Percentiles rank a stretch among this genome's conserved stretches.
These are phyloP conservation scores for Wickerhamomyces subpelliculosus DNA, from an alignment of 805 yeast species.

Conservation along the genomic window DNA sequence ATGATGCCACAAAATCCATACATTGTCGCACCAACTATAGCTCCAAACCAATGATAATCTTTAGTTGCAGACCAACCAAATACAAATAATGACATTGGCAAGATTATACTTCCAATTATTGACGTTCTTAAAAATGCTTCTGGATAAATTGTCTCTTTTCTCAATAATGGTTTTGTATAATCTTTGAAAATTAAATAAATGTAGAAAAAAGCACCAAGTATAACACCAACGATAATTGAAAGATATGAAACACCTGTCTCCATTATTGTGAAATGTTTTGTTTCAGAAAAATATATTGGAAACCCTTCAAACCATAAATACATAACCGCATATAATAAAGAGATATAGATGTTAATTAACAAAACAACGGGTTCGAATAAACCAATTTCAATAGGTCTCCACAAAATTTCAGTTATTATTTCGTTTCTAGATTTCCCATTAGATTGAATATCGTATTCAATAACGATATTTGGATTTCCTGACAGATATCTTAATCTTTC, in stretches of 20 bases:
- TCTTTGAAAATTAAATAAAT: slow-evolving; percentile 18
- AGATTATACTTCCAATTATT: slow-evolving; percentile 31
- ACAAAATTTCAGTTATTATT: slow-evolving; percentile 27
- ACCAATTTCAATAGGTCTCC: slow-evolving; percentile 46
- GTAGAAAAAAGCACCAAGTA: slow-evolving; percentile 29
- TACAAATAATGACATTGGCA: slow-evolving; percentile 39
- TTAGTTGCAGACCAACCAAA: slow-evolving; percentile 44
- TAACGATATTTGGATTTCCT: slow-evolving; percentile 38
- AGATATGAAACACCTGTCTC: slow-evolving; percentile 42
- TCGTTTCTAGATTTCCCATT: slow-evolving; percentile 10
- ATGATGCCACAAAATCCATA: slow-evolving; percentile 36
- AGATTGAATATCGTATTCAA: slow-evolving; percentile 25
- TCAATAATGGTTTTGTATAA: slow-evolving; percentile 20
- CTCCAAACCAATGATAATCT: slow-evolving; percentile 41
- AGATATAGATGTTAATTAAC: slow-evolving; percentile 43
- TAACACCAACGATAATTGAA: slow-evolving; percentile 39
- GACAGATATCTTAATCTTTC: slow-evolving; percentile 39
- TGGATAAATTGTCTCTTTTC: slow-evolving; percentile 26
- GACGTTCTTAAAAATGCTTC: slow-evolving; percentile 37
- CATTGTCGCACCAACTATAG: slow-evolving; percentile 36
- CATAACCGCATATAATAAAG: slow-evolving; percentile 43
- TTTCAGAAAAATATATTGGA: slow-evolving; percentile 45
- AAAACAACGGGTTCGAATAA: slow-evolving; percentile 50
- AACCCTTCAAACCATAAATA: slow-evolving; percentile 57
- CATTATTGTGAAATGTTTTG: slow-evolving; percentile 39